These are phyloP conservation scores for Ustilago xerochloae DNA, from an alignment of 1,284 basidiomycete species.

Conservation along the genomic window DNA sequence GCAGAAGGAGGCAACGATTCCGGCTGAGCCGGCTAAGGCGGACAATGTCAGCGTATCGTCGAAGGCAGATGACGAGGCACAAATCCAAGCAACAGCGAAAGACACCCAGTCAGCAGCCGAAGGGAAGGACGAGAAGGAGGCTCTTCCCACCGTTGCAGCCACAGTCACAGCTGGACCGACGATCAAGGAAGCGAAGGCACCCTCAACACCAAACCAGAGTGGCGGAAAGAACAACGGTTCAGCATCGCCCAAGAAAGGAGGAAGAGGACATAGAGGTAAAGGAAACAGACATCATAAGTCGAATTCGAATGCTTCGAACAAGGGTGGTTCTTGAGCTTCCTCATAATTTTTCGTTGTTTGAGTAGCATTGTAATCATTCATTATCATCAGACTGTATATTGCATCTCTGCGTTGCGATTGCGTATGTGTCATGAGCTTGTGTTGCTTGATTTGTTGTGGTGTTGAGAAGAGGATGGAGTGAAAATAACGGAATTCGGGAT, in stretches of 20 bases:
- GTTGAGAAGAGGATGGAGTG: background rate
- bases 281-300: slow-evolving; percentile 39
- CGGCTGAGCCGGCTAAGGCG: slow-evolving; percentile 23
- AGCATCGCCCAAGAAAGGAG: slow-evolving; percentile 21
- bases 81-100: background rate
- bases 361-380: background rate
- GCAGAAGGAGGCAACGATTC: background rate
- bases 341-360: no score
- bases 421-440: no score
- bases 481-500: background rate
- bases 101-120: background rate
- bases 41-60: slow-evolving; percentile 13
- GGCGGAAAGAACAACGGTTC: slow-evolving; percentile 21
- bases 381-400: no score
- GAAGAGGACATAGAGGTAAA: slow-evolving; percentile 20
- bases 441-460: background rate
- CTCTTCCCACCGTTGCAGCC: no score
- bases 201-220: slow-evolving; percentile 6
- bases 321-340: slow-evolving; percentile 13
- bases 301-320: slow-evolving; percentile 22
- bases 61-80: background rate
- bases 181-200: slow-evolving; percentile 1
- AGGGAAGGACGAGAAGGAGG: background rate
- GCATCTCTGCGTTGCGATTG: no score
- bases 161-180: background rate